Evolutionary conservation across 2,329 filamentous ascomycete species (phyloP), one percentile per base, ranked within the genome.

Genomic region (Exophiala oligosperma): DNA sequence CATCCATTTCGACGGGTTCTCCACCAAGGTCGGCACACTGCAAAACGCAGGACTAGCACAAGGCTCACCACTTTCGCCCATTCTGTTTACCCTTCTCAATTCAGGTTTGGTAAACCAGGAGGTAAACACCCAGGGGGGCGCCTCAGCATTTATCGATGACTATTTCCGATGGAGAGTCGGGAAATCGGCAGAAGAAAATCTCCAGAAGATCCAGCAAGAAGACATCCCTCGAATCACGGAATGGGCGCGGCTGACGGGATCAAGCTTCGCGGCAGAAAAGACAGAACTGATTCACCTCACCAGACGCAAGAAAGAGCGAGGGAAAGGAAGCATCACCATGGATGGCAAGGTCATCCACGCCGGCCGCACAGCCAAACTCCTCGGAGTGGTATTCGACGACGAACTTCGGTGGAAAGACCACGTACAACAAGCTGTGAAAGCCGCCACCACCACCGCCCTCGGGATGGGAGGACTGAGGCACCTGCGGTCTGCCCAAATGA

Each of bases 211-310:
- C 14, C 40, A 54, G n/a, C 5, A 47, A 17, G 60, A 70, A 49
- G 66, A 68, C 41, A 67, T 70, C 17, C 66, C 70, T 11, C 56
- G 59, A 0, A 69, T 71, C 29, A 37, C 68, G 44, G 49, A 35
- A 48, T 72, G 62, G 41, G 50, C 21, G 32, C 32, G 7, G 4
- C 8, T 35, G 32, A 71, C 67, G 0, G 63, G 69, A 1, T 67
- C 69, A 11, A 57, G 51, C 46, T 73, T 72, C 55, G 55, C 62
- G 8, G 68, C 65, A 0, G 64, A 71, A 32, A 71, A 72, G 54
- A 70, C 65, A 2, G 64, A 69, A 21, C 60, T 71, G 0, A 71
- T 72, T 28, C 64, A 72, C 49, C 41, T 72, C 7, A 72, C 66
- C 2, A 61, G 66, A 51, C 62, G 49, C 4, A 67, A 52, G 51